Evolutionary conservation across 495 filamentous ascomycete species (phyloP).

Genomic region (Echria macrotheca): DNA sequence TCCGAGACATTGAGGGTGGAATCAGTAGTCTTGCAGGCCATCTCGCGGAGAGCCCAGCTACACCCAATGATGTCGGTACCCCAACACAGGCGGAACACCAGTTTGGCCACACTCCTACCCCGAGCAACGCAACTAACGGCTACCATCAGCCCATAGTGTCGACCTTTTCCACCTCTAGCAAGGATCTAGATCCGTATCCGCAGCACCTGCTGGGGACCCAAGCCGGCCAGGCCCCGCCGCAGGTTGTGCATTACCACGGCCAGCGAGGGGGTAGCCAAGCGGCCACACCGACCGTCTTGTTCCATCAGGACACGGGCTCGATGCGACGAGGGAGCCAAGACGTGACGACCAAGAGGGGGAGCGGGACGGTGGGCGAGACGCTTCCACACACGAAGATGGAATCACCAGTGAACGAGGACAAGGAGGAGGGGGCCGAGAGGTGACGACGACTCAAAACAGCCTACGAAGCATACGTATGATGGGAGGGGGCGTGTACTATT

Average conservation of each 20-base stretch:
- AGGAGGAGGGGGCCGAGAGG: conserved; percentile 5
- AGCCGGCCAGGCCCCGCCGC: conserved; percentile 54
- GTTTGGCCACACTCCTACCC: conserved; percentile 36
- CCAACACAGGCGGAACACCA: conserved; percentile 52
- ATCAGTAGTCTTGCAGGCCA: conserved; percentile 49
- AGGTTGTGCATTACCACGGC: conserved; percentile 58
- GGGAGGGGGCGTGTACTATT: conserved; percentile 5
- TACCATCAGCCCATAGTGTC: conserved; percentile 64
- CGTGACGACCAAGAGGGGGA: conserved; percentile 26
- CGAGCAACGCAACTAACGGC: conserved; percentile 42
- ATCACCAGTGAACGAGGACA: conserved; percentile 2
- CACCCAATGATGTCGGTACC: conserved; percentile 46
- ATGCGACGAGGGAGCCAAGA: conserved; percentile 40
- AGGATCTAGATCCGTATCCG: conserved; percentile 67
- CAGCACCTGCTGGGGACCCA: conserved; percentile 55
- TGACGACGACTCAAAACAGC: neutral
- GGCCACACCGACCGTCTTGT: conserved; percentile 50
- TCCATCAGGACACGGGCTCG: conserved; percentile 33
- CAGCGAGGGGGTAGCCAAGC: conserved; percentile 55
- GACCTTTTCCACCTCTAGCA: conserved; percentile 70
- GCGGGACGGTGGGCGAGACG: conserved; percentile 30
- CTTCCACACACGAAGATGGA: conserved; percentile 34
- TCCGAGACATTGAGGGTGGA: conserved; percentile 80
- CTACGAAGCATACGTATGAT: neutral
- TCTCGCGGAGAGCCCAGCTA: conserved; percentile 34